Conservation (phyloP, 768 basidiomycete species). For the Lentinula sp. region DNA sequence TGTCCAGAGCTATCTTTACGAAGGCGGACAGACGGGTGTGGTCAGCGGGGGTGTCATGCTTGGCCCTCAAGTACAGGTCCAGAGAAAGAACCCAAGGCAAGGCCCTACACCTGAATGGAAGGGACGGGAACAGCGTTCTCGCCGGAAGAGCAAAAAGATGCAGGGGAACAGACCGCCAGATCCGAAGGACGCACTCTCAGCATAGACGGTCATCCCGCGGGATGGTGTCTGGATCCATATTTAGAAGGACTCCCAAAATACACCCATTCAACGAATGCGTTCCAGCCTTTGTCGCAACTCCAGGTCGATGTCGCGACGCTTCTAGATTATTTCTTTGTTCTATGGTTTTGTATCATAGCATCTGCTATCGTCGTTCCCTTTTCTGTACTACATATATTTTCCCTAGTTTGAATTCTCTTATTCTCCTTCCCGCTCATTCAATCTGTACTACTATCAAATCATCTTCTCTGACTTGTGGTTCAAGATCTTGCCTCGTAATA, state of each 20-base stretch:
- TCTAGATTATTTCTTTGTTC: not conserved
- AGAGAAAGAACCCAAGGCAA: not conserved
- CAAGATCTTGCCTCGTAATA: not conserved
- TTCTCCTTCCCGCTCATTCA: not conserved
- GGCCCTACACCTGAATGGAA: too few species aligned
- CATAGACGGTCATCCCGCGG: not conserved
- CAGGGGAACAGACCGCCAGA: not conserved
- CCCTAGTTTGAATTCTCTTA: not conserved
- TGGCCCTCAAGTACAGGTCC: not conserved
- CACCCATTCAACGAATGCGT: not conserved
- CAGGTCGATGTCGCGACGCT: not conserved
- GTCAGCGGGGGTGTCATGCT: conserved; percentile 13
- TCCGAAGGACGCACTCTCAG: not conserved
- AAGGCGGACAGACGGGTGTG: conserved; percentile 9
- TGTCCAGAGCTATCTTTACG: conserved; percentile 10
- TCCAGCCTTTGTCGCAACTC: not conserved
- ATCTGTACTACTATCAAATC: not conserved
- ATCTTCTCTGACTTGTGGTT: not conserved
- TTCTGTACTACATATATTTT: not conserved
- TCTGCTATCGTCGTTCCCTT: not conserved
- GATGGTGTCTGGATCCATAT: not conserved
- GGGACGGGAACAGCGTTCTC: not conserved
- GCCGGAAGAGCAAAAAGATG: not conserved
- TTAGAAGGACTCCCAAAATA: not conserved
- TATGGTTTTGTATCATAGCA: not conserved